phyloP scores from a whole-genome alignment of 75 land plant species.

The Cryptomeria japonica region DNA sequence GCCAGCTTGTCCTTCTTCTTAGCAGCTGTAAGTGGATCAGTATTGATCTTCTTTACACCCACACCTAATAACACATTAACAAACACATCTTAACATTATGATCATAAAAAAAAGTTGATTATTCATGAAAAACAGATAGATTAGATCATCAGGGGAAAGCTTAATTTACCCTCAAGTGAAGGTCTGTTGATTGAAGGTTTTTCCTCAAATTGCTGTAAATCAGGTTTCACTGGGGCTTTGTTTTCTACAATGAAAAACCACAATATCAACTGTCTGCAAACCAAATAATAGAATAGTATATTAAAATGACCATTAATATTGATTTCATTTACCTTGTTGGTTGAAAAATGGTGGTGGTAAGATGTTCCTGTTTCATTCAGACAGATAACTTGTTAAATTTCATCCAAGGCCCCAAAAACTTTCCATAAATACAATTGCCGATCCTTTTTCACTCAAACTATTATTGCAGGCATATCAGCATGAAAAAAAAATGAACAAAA shows the following conservation, averaged over 20 bases:
- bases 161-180: constrained; percentile 7
- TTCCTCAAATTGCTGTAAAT: background rate
- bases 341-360: background rate
- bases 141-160: background rate
- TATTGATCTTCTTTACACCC: background rate
- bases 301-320: background rate
- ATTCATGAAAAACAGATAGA: background rate
- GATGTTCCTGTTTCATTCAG: constrained; percentile 5
- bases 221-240: background rate
- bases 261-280: background rate
- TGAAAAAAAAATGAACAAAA: background rate
- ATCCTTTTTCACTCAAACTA: background rate
- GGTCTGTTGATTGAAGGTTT: background rate
- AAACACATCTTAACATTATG: background rate
- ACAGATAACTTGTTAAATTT: background rate
- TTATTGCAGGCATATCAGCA: background rate
- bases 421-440: background rate
- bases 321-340: constrained; percentile 1
- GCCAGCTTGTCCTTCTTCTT: constrained; percentile 20
- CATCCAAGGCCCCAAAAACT: background rate
- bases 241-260: constrained; percentile 1
- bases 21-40: background rate
- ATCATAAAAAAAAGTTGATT: background rate
- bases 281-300: background rate
- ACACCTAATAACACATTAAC: background rate